These are phyloP conservation scores for Cyberlindnera maclurae DNA, from an alignment of 805 yeast species.

Conservation along the genomic window DNA sequence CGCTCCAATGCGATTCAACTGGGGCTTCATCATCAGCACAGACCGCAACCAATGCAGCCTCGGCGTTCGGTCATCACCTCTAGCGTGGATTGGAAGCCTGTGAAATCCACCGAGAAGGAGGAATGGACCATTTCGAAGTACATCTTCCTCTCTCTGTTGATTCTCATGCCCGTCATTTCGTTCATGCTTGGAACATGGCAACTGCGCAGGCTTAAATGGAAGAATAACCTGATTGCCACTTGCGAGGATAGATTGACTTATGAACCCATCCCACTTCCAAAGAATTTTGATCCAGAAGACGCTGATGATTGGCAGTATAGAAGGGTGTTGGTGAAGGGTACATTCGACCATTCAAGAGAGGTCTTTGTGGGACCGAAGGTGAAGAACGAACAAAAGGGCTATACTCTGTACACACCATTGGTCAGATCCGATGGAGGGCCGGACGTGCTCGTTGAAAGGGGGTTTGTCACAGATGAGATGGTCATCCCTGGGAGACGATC, in stretches of 20 bases:
- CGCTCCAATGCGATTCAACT: no score
- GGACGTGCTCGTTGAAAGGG: conserved; percentile 79
- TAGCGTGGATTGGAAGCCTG: conserved; percentile 80
- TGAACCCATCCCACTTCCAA: conserved; percentile 69
- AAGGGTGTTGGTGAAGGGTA: conserved; percentile 68
- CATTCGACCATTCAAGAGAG: conserved; percentile 78
- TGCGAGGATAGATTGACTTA: conserved; percentile 77
- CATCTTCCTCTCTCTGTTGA: conserved; percentile 31
- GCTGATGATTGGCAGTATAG: conserved; percentile 76
- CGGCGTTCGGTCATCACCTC: conserved; percentile 46
- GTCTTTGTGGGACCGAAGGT: conserved; percentile 88
- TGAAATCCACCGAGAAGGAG: conserved; percentile 39
- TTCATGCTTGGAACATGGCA: conserved; percentile 94
- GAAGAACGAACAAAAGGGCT: conserved; percentile 68
- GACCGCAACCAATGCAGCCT: no score
- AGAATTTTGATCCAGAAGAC: conserved; percentile 52
- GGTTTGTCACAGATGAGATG: conserved; percentile 79
- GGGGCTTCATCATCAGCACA: no score
- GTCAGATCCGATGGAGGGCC: conserved; percentile 66
- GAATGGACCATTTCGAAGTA: conserved; percentile 23
- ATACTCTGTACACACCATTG: conserved; percentile 75
- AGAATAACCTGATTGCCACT: conserved; percentile 69
- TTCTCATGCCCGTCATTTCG: conserved; percentile 80
- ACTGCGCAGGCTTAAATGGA: conserved; percentile 79
- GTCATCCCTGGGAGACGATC: conserved; percentile 47